These are phyloP conservation scores for Urostyla sp. DNA, from an alignment of 73 alveolate genomes.

Conservation along the genomic window DNA sequence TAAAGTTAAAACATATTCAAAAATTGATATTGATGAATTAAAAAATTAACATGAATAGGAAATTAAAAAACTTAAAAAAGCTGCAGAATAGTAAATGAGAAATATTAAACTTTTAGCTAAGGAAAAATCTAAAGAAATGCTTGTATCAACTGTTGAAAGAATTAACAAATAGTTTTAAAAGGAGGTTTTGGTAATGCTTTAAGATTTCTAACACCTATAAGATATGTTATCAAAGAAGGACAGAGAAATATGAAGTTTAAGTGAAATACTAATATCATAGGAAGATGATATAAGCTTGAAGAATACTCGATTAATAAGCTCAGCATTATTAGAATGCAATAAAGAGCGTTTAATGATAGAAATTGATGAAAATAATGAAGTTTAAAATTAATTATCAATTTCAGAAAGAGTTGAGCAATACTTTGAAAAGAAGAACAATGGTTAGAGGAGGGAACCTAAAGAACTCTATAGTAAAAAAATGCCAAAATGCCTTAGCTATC, in stretches of 20 bases:
- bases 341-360: neutral
- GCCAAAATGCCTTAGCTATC: neutral
- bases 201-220: neutral
- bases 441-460: no score
- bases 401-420: constrained; percentile 6
- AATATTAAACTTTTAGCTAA: constrained; percentile 39
- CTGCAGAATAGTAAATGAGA: constrained; percentile 49
- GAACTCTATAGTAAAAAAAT: no score
- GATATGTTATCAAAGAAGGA: constrained; percentile 13
- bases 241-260: neutral
- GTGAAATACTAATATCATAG: neutral
- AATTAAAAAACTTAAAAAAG: constrained; percentile 24
- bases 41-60: neutral
- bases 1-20: constrained; percentile 1
- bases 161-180: constrained; percentile 12
- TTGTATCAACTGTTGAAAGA: constrained; percentile 27
- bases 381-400: neutral
- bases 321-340: neutral
- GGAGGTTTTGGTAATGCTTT: constrained; percentile 9
- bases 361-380: constrained; percentile 18
- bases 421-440: neutral
- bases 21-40: neutral
- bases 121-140: constrained; percentile 25
- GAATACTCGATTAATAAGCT: neutral
- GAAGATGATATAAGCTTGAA: constrained; percentile 20